Conservation (phyloP, 345 rosid genomes). For the Citrus trifoliata region DNA sequence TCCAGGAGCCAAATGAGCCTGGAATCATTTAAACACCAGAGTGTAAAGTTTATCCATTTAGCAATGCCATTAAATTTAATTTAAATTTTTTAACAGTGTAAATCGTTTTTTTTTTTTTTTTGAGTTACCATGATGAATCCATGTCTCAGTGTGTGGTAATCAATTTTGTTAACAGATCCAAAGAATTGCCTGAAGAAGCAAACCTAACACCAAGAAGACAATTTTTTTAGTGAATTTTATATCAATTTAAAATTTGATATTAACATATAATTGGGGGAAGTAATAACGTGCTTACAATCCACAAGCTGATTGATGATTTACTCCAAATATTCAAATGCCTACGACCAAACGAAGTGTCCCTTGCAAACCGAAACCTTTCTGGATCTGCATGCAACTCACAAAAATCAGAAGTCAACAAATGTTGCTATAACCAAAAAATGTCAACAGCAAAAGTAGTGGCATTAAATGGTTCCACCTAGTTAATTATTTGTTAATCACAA, state of each 20-base stretch:
- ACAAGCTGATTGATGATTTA: slow-evolving; percentile 53
- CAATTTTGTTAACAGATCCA: slow-evolving; percentile 81
- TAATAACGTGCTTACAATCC: slow-evolving; percentile 61
- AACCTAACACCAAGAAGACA: slow-evolving; percentile 38
- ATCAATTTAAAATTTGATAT: not conserved
- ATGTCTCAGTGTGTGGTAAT: slow-evolving; percentile 82
- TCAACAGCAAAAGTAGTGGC: not conserved
- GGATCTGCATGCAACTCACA: slow-evolving; percentile 53
- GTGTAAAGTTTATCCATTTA: not conserved
- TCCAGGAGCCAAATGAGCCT: slow-evolving; percentile 90
- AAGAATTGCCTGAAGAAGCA: slow-evolving; percentile 95
- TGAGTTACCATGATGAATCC: slow-evolving; percentile 75
- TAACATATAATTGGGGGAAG: not conserved
- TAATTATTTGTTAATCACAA: not conserved
- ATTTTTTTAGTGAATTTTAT: not conserved
- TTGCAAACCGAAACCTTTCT: slow-evolving; percentile 91
- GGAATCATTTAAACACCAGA: slow-evolving; percentile 11
- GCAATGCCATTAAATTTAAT: not conserved
- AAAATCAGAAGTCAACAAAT: not conserved
- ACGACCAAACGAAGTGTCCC: slow-evolving; percentile 89
- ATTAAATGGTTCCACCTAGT: not conserved
- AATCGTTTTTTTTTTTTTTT: not conserved
- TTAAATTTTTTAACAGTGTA: not conserved
- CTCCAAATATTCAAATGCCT: slow-evolving; percentile 82
- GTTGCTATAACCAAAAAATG: not conserved